These are phyloP conservation scores for Artomyces pyxidatus DNA, from an alignment of 768 basidiomycete genomes.

Conservation along the genomic window DNA sequence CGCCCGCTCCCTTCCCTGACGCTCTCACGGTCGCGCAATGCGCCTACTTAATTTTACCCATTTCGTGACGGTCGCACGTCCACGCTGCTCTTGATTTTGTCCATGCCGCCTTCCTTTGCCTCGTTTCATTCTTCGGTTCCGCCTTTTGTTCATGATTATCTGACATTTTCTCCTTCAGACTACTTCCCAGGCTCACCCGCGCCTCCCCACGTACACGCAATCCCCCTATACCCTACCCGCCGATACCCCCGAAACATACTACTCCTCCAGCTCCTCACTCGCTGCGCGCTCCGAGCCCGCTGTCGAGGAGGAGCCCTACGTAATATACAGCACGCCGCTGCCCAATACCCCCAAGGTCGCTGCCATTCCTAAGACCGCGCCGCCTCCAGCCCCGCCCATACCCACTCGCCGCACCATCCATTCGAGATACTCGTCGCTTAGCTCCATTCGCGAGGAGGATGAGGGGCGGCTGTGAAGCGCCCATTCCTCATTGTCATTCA, in stretches of 20 bases:
- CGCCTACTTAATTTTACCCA: too few species aligned
- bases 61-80: too few species aligned
- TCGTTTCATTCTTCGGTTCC: too few species aligned
- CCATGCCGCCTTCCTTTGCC: too few species aligned
- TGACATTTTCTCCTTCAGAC: too few species aligned
- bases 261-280: conserved; percentile 5
- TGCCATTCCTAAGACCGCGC: conserved; percentile 4
- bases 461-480: conserved; percentile 6
- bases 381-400: conserved; percentile 2
- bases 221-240: conserved; percentile 4
- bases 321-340: conserved; percentile 16
- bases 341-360: conserved; percentile 5
- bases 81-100: too few species aligned
- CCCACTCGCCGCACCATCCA: conserved; percentile 12
- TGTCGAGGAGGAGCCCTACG: conserved; percentile 15
- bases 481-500: too few species aligned
- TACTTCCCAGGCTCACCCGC: too few species aligned
- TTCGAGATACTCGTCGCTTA: conserved; percentile 13
- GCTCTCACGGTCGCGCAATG: too few species aligned
- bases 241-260: conserved; percentile 10
- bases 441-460: conserved; percentile 16
- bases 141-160: too few species aligned
- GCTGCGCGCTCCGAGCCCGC: neutral
- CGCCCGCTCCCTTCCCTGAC: too few species aligned
- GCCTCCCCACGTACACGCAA: neutral